Evolutionary conservation across 2,329 filamentous ascomycete species (phyloP), one percentile per base, ranked within the genome.

Genomic region (Diplocarpon rosae): DNA sequence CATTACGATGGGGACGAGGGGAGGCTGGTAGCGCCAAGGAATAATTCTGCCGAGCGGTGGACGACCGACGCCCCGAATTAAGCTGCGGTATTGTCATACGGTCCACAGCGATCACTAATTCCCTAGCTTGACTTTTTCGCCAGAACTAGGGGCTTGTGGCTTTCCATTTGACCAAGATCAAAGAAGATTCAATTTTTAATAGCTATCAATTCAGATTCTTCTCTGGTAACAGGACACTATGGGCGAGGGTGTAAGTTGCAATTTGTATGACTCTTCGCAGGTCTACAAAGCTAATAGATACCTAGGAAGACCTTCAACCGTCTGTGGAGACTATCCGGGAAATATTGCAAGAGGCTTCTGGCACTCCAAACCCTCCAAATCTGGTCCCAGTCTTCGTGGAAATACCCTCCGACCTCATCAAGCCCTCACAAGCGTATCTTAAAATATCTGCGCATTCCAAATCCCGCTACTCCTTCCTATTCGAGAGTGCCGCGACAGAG

Each of bases 401-500:
- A 52, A 87, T 95, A 56, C 80, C 87, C 5, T 90, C 90, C 56
- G 90, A 95, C 65, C 81, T 96, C 55, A 75, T 96, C 63, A 98
- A 90, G 1, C 92, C 92, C 2, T 90, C 87, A n/a, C 78, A 85
- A 51, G 90, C 93, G 56, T 98, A 96, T 66, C 75, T 98, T 54
- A 96, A 95, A 67, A 74, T 95, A 55, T 82, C 85, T 30, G 75
- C 80, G 50, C 80, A 83, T 72, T 83, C 75, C 27, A 69, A 75
- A 54, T 85, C 84, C 39, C 80, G 85, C 55, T 80, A 86, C 59
- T 95, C 90, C 3, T 96, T 95, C 63, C 77, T 98, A 38, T 94
- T 95, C 65, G 92, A 98, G 67, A 95, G 88, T 59, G 92, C 90
- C 20, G 88, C 89, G 16, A 90, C 88, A 24, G 90, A 96, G 66